Percentiles rank a stretch among this genome's conserved stretches.
Conservation (phyloP, 441 rosid species). For the Pelargonium fulgidum region DNA sequence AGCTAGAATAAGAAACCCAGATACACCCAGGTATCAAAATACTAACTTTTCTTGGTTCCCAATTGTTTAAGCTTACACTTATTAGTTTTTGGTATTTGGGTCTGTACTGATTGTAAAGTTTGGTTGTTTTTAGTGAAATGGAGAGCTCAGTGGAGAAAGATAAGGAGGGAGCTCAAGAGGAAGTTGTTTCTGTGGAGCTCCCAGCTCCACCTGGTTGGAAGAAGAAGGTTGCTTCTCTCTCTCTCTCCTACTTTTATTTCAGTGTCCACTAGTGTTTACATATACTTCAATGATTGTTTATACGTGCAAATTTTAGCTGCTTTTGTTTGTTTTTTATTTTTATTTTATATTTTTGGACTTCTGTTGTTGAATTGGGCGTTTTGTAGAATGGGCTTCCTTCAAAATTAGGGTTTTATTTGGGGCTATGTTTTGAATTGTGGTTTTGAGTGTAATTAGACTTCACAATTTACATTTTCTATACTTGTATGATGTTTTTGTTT, state of each 20-base stretch:
- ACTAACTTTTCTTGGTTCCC: neutral
- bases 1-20: neutral
- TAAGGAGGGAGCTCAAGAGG: constrained; percentile 32
- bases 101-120: neutral
- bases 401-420: neutral
- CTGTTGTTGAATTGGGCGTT: neutral
- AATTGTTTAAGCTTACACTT: neutral
- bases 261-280: neutral
- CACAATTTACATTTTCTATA: neutral
- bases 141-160: constrained; percentile 31
- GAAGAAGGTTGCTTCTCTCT: constrained; percentile 50
- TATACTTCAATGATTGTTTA: neutral
- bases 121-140: constrained; percentile 26
- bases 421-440: neutral
- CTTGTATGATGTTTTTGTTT: neutral
- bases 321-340: neutral
- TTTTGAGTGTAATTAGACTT: neutral
- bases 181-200: constrained; percentile 75
- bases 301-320: constrained; percentile 4
- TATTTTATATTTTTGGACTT: neutral
- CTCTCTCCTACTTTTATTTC: neutral
- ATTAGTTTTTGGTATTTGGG: neutral
- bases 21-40: neutral
- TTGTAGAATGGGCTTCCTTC: neutral
- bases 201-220: constrained; percentile 92